Conservation (phyloP, 768 basidiomycete genomes). For the Tephrocybe sp. region DNA sequence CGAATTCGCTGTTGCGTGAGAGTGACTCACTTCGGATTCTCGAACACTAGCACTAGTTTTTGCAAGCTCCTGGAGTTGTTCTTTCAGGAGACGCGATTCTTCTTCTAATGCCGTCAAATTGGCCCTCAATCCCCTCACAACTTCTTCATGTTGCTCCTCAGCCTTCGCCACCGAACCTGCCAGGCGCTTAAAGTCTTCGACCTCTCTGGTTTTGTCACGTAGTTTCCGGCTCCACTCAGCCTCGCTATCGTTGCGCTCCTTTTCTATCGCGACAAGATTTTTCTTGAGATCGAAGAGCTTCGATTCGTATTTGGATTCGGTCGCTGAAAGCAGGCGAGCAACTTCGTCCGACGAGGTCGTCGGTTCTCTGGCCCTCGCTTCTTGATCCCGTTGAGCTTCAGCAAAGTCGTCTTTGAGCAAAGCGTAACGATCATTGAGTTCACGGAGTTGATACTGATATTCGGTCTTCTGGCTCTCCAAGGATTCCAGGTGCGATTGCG, state of each 20-base stretch:
- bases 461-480: constrained; percentile 81
- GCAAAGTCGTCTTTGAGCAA: constrained; percentile 71
- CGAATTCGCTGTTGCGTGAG: not conserved
- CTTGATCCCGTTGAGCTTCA: constrained; percentile 63
- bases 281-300: constrained; percentile 71
- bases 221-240: constrained; percentile 88
- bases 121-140: constrained; percentile 47
- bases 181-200: constrained; percentile 66
- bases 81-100: constrained; percentile 47
- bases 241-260: constrained; percentile 84
- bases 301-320: constrained; percentile 76
- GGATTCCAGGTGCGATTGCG: constrained; percentile 71
- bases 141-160: constrained; percentile 58
- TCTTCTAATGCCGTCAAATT: constrained; percentile 55
- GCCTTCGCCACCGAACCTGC: constrained; percentile 59
- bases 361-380: constrained; percentile 42
- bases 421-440: constrained; percentile 69
- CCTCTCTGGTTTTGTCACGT: constrained; percentile 72
- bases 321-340: constrained; percentile 68
- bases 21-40: constrained; percentile 59
- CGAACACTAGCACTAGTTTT: constrained; percentile 45
- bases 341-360: constrained; percentile 62
- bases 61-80: constrained; percentile 56
- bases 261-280: constrained; percentile 65
- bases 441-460: constrained; percentile 82